Base-by-base conservation (phyloP, 176 grass and related monocot genomes). In the Echinochloa phyllopogon region DNA sequence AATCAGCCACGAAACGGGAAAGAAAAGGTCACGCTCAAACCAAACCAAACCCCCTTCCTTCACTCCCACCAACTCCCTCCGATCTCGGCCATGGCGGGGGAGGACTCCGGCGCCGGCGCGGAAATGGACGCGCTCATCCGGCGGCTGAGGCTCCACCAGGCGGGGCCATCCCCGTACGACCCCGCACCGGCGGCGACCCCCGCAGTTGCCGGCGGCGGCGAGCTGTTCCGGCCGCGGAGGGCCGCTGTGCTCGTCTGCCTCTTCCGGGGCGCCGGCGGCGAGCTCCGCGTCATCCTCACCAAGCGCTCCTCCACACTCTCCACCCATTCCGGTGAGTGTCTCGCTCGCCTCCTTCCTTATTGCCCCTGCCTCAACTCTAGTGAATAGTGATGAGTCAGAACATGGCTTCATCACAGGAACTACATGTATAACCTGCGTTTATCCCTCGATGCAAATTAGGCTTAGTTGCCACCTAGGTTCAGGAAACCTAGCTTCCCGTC, bases 221-320 rank as follows among this genome's bases (percentile, higher is more conserved):
- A 85, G 53, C 25, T 80, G 61, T 94, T 89, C 64, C 81, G 69
- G 61, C 89, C 84, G 7, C 83, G 86, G 68, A 85, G 89, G 69
- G 92, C 89, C 3, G 89, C 89, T 62, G 89, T 94, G 49, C 71
- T 94, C 14, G 61, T 92, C 69, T 94, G 92, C 84, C 87, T 94
- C 66, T 89, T 94, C 78, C 72, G 61, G 39, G 89, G 82, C 17
- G 40, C 66, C 6, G 57, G 13, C 44, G 87, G 92, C 53, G 89
- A 92, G 77, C 92, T 94, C 51, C 92, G 92, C 5, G 92, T 91
- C 60, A 56, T 94, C 77, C 92, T 94, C 82, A 94, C 92, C 69
- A 89, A 92, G 68, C 92, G 92, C 40, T 87, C 92, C 11, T 89
- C 86, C 63, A 67, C 85, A 6, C 92, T 92, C 67, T 89, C 89